Evolutionary conservation across 192 early-diverging fungal species (phyloP).

Genomic region (Podila horticola): DNA sequence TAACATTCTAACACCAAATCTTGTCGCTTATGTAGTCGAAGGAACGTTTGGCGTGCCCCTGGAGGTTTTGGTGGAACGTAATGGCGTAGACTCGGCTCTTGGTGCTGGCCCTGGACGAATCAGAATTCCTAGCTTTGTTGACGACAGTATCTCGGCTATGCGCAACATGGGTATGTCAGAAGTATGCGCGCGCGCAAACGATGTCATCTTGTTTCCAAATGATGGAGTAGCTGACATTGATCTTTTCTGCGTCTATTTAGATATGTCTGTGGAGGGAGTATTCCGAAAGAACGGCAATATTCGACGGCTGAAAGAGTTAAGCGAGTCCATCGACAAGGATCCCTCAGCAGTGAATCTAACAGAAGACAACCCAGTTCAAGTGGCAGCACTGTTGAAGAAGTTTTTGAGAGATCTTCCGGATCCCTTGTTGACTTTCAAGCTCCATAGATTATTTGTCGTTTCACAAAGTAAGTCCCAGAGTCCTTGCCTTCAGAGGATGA

Average conservation of each 20-base stretch:
- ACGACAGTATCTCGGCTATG: conserved; percentile 81
- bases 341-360: conserved; percentile 74
- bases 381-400: conserved; percentile 96
- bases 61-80: conserved; percentile 83
- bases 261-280: conserved; percentile 90
- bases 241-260: conserved; percentile 3
- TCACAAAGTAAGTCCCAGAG: conserved; percentile 66
- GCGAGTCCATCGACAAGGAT: conserved; percentile 88
- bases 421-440: conserved; percentile 89
- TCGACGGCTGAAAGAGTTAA: conserved; percentile 84
- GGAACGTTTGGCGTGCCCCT: conserved; percentile 94
- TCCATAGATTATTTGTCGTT: conserved; percentile 86
- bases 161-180: conserved; percentile 71
- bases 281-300: conserved; percentile 99
- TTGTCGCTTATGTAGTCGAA: conserved; percentile 48
- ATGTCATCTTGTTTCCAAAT: no score
- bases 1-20: conserved; percentile 2
- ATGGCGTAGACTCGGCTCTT: conserved; percentile 84
- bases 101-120: conserved; percentile 74
- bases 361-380: conserved; percentile 85
- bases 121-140: conserved; percentile 87
- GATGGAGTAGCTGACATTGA: no score
- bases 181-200: no score
- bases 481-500: no score
- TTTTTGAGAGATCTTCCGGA: conserved; percentile 97